Conservation (phyloP, 495 filamentous ascomycete genomes). For the Neurospora sp. region DNA sequence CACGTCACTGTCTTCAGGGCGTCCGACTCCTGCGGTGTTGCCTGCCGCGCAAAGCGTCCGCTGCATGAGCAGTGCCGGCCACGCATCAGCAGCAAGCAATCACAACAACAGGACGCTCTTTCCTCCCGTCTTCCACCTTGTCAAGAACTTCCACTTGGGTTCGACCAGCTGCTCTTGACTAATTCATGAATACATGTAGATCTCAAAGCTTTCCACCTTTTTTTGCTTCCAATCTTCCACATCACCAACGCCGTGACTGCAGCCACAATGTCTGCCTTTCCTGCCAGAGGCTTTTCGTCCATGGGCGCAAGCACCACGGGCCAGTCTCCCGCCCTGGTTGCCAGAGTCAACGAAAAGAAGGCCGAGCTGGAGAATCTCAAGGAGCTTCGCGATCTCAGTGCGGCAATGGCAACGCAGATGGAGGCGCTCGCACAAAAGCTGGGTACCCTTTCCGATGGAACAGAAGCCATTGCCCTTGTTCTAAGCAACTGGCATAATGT, state of each 20-base stretch:
- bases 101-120: not conserved
- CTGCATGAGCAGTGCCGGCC: not conserved
- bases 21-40: not conserved
- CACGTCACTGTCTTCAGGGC: not conserved
- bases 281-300: slow-evolving; percentile 49
- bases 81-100: not conserved
- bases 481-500: slow-evolving; percentile 96
- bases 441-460: slow-evolving; percentile 78
- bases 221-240: not conserved
- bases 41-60: not conserved
- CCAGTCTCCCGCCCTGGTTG: slow-evolving; percentile 71
- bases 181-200: not conserved
- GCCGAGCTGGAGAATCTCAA: slow-evolving; percentile 83
- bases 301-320: slow-evolving; percentile 41
- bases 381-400: slow-evolving; percentile 80
- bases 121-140: not conserved
- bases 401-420: slow-evolving; percentile 82
- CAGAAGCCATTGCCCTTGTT: slow-evolving; percentile 67
- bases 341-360: slow-evolving; percentile 88
- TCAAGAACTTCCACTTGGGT: not conserved
- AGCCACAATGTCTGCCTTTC: slow-evolving; percentile 22
- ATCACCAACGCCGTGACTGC: slow-evolving; percentile 1
- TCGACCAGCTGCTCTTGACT: not conserved
- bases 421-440: slow-evolving; percentile 81
- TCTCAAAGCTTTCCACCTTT: not conserved